A percentile compares a stretch with the other conserved stretches of the same genome.
These are phyloP conservation scores for Diaporthe nobilis DNA, from an alignment of 2,329 filamentous ascomycete genomes.

Conservation along the genomic window DNA sequence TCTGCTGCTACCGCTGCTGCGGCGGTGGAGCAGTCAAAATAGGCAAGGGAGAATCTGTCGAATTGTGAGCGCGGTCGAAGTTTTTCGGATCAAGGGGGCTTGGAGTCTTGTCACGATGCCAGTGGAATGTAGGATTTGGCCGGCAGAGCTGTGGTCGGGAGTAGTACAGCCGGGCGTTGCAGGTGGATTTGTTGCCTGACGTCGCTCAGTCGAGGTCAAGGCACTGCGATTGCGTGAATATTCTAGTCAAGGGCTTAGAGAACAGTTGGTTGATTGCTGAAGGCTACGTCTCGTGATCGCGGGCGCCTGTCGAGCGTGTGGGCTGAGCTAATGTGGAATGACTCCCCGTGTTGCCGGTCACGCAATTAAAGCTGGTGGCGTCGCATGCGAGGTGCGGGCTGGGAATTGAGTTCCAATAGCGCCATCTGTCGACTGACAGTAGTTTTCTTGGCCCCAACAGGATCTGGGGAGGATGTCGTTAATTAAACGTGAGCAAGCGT, in stretches of 20 bases:
- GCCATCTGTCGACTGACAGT: neutral
- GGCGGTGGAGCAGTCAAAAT: neutral
- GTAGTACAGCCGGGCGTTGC: neutral
- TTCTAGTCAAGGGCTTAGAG: neutral
- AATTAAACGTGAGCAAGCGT: neutral
- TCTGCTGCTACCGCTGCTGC: neutral
- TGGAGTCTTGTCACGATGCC: neutral
- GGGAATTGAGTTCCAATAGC: conserved; percentile 30
- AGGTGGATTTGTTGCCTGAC: neutral
- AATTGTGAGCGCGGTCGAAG: neutral
- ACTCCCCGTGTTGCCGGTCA: conserved; percentile 11
- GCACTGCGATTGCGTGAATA: neutral
- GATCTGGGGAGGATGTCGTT: neutral
- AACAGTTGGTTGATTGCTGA: neutral
- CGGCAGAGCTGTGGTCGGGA: neutral
- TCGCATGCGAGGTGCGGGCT: conserved; percentile 24
- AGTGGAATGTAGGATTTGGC: no score
- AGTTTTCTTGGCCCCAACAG: conserved; percentile 19
- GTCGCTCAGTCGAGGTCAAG: neutral
- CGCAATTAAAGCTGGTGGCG: neutral
- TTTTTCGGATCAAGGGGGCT: neutral
- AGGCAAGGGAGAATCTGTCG: neutral
- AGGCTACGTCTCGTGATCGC: conserved; percentile 5
- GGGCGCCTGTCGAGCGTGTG: conserved; percentile 9
- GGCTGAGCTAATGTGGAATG: conserved; percentile 16